Evolutionary conservation across 805 yeast genomes (phyloP), one percentile per base, ranked within the genome.

Genomic region (Lipomyces chichibuensis): DNA sequence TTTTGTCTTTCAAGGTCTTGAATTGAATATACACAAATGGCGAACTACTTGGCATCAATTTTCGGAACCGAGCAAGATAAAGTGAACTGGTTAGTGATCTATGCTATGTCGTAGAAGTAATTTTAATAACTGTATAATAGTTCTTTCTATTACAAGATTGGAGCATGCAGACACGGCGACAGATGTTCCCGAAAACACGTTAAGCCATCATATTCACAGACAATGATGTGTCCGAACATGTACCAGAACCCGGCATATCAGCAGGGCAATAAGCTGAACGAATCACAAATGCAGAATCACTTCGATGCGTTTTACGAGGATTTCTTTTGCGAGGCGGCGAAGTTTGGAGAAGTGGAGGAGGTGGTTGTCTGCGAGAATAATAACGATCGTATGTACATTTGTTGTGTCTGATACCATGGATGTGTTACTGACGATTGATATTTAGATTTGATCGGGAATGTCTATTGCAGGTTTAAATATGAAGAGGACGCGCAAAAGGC

Each of bases 161-260:
- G 98, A 0, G 96, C 97, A 0, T 93, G 98, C 74, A 83, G 97
- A 67, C 97, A 93, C 76, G 97, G 97, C 0, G 92, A 88, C 66
- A 88, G 88, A 73, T 93, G 98, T 74, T 87, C 92, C 8, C 81
- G 94, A 73, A 83, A 83, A 65, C 82, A 92, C 76, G 81, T 84
- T 25, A 84, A 84, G 72, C 97, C 97, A 1, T 77, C 80, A 7
- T 77, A 80, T 53, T 89, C 96, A 0, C 80, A 82, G 63, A 88
- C 94, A 0, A 82, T 92, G 1, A 79, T 90, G 59, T 81, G 89
- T 65, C 81, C 88, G 20, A 88, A 89, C 73, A 73, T 92, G 58
- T 89, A 86, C 73, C 86, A 84, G 63, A 87, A 87, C 70, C 91
- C 92, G 2, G 83, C 82, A 33, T 75, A 78, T n/a, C 66, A 63